Evolutionary conservation across 2,329 filamentous ascomycete genomes (phyloP), one percentile per base, ranked within the genome.

Genomic region (Aspergillus sp.): DNA sequence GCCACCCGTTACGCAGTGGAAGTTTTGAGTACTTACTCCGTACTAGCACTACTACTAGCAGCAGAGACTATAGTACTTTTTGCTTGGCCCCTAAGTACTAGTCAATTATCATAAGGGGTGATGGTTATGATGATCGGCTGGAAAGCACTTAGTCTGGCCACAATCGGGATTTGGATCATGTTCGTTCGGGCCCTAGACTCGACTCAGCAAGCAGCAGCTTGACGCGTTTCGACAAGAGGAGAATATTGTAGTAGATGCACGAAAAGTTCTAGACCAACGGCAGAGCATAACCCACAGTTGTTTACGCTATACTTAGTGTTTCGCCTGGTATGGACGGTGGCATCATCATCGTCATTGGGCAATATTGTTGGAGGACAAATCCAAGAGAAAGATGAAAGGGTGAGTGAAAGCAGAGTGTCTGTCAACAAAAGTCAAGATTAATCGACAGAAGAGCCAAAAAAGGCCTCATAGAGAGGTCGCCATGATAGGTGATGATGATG

Each of bases 221-320:
- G 32, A 58, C 45, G 57, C 50, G 47, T 63, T 52, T 52, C 43
- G 53, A 56, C 57, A 48, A 17, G 48, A 52, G 30, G 23, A 19
- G 17, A 55, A 47, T 32, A 56, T 36, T 13, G 32, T 36, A 13
- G 43, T 59, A 56, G 61, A 63, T 61, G 54, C 52, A 60, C 55
- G 47, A 55, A 15, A 51, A 62, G 65, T 67, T 67, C 65, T 65
- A 67, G 65, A 54, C 65, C 62, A 55, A 60, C 53, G 53, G 58
- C 56, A 63, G 19, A 38, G 32, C 41, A 19, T 49, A 41, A 57
- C 47, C 58, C 58, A 67, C 64, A 59, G 63, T 63, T 54, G 61
- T 54, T 66, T 63, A 57, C 15, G 32, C 32, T 36, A 36, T 23
- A 51, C 57, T 49, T 32, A 48, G 30, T 55, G 21, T 38, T 55